phyloP scores from a whole-genome alignment of 352 stramenopile genomes.

The Poterioochromonas sp. region DNA sequence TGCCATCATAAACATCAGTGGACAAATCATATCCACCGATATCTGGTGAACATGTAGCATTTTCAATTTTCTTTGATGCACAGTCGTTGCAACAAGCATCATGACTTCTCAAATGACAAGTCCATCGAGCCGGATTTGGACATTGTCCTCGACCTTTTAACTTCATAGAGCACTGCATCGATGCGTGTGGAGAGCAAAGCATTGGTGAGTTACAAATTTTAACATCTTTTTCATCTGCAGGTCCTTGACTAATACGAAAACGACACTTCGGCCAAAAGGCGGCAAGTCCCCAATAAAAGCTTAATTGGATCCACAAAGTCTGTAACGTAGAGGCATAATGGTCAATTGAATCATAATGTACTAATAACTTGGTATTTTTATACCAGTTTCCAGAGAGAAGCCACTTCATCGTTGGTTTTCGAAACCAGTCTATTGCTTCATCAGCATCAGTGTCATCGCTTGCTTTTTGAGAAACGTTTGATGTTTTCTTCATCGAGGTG shows the following conservation, averaged over 20 bases:
- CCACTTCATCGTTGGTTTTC: conserved; percentile 13
- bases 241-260: background rate
- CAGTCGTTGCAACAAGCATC: conserved; percentile 18
- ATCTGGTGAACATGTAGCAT: too few relatives aligned
- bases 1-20: conserved; percentile 33
- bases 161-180: conserved; percentile 3
- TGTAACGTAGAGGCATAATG: background rate
- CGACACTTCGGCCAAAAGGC: conserved; percentile 5
- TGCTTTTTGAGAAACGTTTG: too few relatives aligned
- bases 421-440: conserved; percentile 5
- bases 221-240: background rate
- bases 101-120: background rate
- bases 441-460: too few relatives aligned
- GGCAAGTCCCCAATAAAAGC: conserved; percentile 17
- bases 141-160: background rate
- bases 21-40: background rate
- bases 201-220: background rate
- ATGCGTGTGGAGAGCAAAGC: background rate
- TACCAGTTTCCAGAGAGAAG: background rate
- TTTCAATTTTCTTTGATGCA: background rate
- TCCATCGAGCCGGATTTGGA: background rate
- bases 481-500: too few relatives aligned
- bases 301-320: background rate
- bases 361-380: background rate
- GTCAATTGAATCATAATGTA: background rate